Base-by-base conservation (phyloP, 495 filamentous ascomycete species). In the Viridothelium virens region DNA sequence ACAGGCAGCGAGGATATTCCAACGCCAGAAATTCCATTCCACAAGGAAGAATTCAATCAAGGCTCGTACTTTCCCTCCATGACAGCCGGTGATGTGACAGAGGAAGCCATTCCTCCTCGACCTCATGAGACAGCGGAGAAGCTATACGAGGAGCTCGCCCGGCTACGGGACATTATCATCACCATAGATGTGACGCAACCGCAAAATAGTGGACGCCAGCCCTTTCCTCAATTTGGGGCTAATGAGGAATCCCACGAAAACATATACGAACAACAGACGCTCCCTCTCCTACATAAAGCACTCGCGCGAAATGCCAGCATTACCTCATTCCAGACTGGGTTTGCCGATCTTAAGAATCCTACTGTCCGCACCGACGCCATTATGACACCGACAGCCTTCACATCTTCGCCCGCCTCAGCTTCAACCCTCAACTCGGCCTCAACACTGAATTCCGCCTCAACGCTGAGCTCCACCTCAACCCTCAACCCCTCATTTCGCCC, bases 201-300 rank as follows among this genome's bases (percentile, higher is more conserved):
- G 6, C 33, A 59, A 10, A 10, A 9, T 5, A 18, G 7, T 10
- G 9, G 10, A 78, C 80, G 80, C 38, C 81, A 77, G 67, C 79
- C 77, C 14, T 84, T 59, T 33, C 53, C 7, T 34, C 18, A 36
- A 7, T 69, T 72, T 64, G 68, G 38, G 10, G 12, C 16, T 9
- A 41, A 64, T 62, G 70, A 68, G 14, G 91, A 96, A 66, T 87
- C 86, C 38, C 89, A 86, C 18, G 91, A 92, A 12, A 88, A 91
- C 72, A 81, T 97, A 2, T 97, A 98, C 74, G 92, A 97, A 72
- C 93, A 93, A 72, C 89, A 96, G 71, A 95, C 93, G 12, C 83
- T 92, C 2, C 94, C 94, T 0, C 96, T 98, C 63, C 78, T 97
- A 16, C 87, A 91, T 69, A 90, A 91, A 69, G 92, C 90, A 0